phyloP scores from a whole-genome alignment of 495 filamentous ascomycete genomes.

The Aspergillus campestris region DNA sequence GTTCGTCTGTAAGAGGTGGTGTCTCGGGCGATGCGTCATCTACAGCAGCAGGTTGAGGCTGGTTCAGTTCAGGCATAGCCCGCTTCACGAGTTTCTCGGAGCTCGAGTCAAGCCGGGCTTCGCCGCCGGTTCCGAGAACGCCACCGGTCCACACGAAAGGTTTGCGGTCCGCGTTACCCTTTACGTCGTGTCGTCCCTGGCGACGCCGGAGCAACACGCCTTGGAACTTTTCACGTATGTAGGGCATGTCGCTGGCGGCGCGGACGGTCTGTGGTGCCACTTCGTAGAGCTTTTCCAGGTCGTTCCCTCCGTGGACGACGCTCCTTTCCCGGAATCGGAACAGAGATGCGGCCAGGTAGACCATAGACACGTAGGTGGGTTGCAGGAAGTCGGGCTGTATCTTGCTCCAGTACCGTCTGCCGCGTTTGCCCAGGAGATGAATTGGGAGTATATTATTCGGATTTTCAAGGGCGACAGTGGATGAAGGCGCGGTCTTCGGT shows the following conservation, averaged over 20 bases:
- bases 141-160: slow-evolving; percentile 28
- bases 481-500: slow-evolving; percentile 19
- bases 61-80: too few relatives aligned
- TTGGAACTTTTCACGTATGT: slow-evolving; percentile 33
- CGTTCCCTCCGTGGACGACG: slow-evolving; percentile 18
- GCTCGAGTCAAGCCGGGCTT: background rate
- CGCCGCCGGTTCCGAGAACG: slow-evolving; percentile 18
- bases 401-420: slow-evolving; percentile 25
- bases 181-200: slow-evolving; percentile 5
- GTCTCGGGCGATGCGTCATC: too few relatives aligned
- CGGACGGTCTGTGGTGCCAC: slow-evolving; percentile 43
- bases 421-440: slow-evolving; percentile 21
- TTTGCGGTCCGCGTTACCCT: background rate
- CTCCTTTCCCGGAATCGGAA: slow-evolving; percentile 32
- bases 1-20: too few relatives aligned
- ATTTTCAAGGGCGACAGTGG: slow-evolving; percentile 18
- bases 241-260: slow-evolving; percentile 47
- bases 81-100: background rate
- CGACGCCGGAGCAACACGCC: slow-evolving; percentile 27
- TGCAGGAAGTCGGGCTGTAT: slow-evolving; percentile 33
- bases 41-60: too few relatives aligned
- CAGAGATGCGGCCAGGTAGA: slow-evolving; percentile 43
- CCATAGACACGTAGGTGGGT: slow-evolving; percentile 47
- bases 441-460: slow-evolving; percentile 10
- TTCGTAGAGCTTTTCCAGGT: slow-evolving; percentile 24